These are phyloP conservation scores for Didymosphaeria variabile DNA, from an alignment of 2,329 filamentous ascomycete species.

Conservation along the genomic window DNA sequence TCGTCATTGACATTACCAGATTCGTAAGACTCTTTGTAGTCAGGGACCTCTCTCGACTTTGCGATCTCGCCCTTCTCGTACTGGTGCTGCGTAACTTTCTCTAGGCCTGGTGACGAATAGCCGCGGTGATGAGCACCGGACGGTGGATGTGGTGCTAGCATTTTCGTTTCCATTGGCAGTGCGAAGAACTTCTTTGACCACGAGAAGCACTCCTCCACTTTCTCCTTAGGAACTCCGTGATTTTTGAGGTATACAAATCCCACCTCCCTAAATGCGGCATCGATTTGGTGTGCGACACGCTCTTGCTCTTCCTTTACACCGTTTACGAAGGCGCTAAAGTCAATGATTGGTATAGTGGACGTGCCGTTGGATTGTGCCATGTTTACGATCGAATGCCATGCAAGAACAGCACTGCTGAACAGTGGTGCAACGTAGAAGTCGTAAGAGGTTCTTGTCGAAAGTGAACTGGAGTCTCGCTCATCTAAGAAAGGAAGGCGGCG, in stretches of 20 bases:
- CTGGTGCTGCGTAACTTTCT: conserved; percentile 47
- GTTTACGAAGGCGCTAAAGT: conserved; percentile 37
- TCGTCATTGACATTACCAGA: conserved; percentile 39
- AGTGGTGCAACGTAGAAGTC: not conserved
- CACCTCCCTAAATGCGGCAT: conserved; percentile 48
- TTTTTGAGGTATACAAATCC: conserved; percentile 56
- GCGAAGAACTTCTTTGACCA: conserved; percentile 50
- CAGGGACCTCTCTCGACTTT: conserved; percentile 34
- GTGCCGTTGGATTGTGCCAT: conserved; percentile 2
- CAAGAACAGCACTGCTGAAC: not conserved
- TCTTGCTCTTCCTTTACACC: conserved; percentile 25
- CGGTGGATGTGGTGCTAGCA: conserved; percentile 51
- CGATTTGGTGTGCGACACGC: conserved; percentile 45
- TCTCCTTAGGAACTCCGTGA: conserved; percentile 45
- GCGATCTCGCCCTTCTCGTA: conserved; percentile 32
- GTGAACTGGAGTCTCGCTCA: not conserved
- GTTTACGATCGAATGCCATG: not conserved
- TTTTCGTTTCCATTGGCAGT: conserved; percentile 46
- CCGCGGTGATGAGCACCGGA: conserved; percentile 51
- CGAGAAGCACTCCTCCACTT: conserved; percentile 39
- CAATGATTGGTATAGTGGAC: conserved; percentile 38
- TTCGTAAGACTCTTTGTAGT: conserved; percentile 49
- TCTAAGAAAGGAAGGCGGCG: not conserved
- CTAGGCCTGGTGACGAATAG: conserved; percentile 49
- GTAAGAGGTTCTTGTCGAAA: not conserved